phyloP scores from a whole-genome alignment of 805 yeast species.

The Barnettozyma siamensis region DNA sequence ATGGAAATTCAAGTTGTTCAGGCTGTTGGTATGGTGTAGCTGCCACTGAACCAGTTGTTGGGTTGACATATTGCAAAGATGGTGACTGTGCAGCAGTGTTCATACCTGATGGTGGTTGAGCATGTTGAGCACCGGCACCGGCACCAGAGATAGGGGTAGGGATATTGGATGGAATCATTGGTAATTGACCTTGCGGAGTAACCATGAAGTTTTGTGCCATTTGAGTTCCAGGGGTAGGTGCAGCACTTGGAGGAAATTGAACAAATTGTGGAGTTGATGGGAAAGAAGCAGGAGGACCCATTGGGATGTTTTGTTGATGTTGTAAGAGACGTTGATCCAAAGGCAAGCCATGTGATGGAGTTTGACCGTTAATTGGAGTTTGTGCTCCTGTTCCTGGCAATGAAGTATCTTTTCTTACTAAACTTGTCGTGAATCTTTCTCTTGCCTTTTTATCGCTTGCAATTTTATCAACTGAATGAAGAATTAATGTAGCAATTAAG shows the following conservation, averaged over 20 bases:
- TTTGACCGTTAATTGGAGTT: constrained; percentile 1
- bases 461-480: constrained; percentile 41
- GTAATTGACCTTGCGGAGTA: constrained; percentile 6
- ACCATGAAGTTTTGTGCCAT: constrained; percentile 5
- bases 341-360: background rate
- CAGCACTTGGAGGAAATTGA: background rate
- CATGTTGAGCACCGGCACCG: constrained; percentile 8
- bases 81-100: background rate
- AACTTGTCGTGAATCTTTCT: constrained; percentile 15
- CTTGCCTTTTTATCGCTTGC: constrained; percentile 29
- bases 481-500: constrained; percentile 46
- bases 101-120: background rate
- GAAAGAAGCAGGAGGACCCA: background rate
- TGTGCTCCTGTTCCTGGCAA: constrained; percentile 14
- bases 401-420: constrained; percentile 15
- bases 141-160: constrained; percentile 5
- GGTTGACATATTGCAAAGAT: background rate
- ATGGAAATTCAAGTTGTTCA: constrained; percentile 23
- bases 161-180: constrained; percentile 6
- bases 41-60: background rate
- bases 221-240: constrained; percentile 6
- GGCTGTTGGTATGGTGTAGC: background rate
- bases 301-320: background rate
- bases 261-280: constrained; percentile 5
- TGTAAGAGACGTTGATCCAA: background rate